A percentile compares a stretch with the other conserved stretches of the same genome.
Evolutionary conservation across 164 flowering plant genomes (phyloP).

Genomic region (Umbilicus rupestris): DNA sequence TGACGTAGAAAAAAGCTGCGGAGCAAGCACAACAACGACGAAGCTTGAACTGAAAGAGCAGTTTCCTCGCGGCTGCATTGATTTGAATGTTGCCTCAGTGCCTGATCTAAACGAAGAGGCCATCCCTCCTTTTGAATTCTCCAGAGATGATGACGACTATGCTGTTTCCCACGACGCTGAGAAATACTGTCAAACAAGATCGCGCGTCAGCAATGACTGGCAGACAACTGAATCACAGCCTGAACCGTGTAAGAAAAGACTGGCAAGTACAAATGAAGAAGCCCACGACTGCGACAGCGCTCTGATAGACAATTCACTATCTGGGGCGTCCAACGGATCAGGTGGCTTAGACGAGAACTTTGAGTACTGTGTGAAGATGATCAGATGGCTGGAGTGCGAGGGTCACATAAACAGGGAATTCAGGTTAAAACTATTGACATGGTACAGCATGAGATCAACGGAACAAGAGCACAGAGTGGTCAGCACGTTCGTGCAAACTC

Average conservation of each 20-base stretch:
- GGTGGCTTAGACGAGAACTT: conserved; percentile 55
- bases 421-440: conserved; percentile 76
- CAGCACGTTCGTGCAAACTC: conserved; percentile 65
- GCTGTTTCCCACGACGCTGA: conserved; percentile 37
- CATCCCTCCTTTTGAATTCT: conserved; percentile 60
- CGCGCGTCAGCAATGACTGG: conserved; percentile 61
- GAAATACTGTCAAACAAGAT: conserved; percentile 43
- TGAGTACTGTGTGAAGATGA: conserved; percentile 83
- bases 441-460: conserved; percentile 90
- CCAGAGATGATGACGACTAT: conserved; percentile 61
- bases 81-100: conserved; percentile 74
- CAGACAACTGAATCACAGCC: conserved; percentile 51
- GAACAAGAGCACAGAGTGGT: conserved; percentile 88
- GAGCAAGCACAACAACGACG: conserved; percentile 15
- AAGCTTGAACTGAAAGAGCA: conserved; percentile 32
- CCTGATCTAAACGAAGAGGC: conserved; percentile 92
- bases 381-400: conserved; percentile 75
- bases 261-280: conserved; percentile 40
- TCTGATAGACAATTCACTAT: conserved; percentile 63
- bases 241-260: conserved; percentile 39
- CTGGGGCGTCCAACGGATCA: conserved; percentile 26
- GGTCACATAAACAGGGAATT: conserved; percentile 79
- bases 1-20: conserved; percentile 37
- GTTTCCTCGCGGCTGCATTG: conserved; percentile 40
- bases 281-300: conserved; percentile 76